Base-by-base conservation (phyloP, 768 basidiomycete genomes). In the Mycena kentingensis region DNA sequence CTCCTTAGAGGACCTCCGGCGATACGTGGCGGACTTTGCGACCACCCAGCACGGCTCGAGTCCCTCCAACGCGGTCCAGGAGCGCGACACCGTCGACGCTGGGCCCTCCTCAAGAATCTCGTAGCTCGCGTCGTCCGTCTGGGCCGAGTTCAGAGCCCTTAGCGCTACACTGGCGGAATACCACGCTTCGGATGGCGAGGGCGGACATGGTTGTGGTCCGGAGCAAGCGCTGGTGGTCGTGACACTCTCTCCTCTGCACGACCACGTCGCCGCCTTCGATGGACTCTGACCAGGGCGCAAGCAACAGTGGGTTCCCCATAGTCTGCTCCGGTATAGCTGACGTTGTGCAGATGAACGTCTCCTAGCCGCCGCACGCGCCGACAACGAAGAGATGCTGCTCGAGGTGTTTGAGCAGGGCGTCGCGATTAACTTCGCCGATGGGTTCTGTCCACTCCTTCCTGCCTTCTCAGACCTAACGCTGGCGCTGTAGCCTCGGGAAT, bases 371-470 rank as follows among this genome's bases (percentile, higher is more conserved):
- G 90, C 88, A 26, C 81, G 88, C 62, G 60, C 67, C 16, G 90
- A 93, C 71, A 83, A 88, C 67, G 82, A 84, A 58, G 88, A 87
- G 4, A 65, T 87, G 55, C 64, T 92, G 21, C 60, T 79, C 1
- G 81, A 84, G 44, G 71, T 88, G 13, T 79, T 91, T 50, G 73
- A 78, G 18, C 63, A 81, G 31, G 81, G 73, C 5, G 60, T 83
- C 58, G 80, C 92, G 65, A 85, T 93, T 55, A 94, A 94, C 68
- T 83, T 74, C 61, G 74, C 77, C 61, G 90, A 93, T 64, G 88
- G 88, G 90, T 90, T n/a, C 63, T 58, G 88, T 77, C 37, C 28
- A 24, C 51, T 49, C 50, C 35, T 39, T 38, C 31, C 35, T 54
- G 39, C 52, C 43, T 44, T 21, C 36, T 29, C 55, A 42, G 44